Conservation (phyloP, 163 green algal genomes). For the Coccomyxa subellipsoidea region DNA sequence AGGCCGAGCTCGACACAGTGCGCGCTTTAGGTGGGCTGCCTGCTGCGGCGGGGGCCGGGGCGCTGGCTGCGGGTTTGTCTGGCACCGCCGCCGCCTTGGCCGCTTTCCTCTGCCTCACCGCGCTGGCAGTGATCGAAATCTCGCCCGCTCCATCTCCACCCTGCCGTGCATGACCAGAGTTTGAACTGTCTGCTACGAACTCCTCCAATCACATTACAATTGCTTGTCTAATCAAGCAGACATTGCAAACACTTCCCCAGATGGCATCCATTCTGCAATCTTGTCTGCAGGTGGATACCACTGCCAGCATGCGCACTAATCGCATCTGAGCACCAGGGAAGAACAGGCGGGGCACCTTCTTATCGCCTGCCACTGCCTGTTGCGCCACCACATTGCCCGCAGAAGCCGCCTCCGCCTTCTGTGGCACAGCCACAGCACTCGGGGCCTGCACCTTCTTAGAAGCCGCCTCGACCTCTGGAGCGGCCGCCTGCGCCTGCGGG, state of each 20-base stretch:
- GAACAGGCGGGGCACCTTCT: neutral
- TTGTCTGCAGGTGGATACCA: neutral
- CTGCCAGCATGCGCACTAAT: neutral
- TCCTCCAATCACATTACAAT: neutral
- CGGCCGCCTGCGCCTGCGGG: neutral
- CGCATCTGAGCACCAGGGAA: neutral
- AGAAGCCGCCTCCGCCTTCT: neutral
- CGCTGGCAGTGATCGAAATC: slow-evolving; percentile 1
- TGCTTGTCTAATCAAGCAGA: neutral
- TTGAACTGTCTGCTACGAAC: no score
- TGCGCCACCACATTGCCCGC: neutral
- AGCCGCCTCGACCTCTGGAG: neutral
- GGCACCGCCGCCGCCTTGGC: neutral
- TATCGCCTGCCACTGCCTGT: neutral
- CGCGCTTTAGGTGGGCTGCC: neutral
- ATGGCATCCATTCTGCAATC: neutral
- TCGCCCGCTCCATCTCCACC: neutral
- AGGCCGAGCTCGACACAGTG: neutral
- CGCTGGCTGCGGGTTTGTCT: neutral
- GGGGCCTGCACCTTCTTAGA: neutral
- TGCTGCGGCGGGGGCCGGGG: neutral
- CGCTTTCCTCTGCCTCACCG: neutral
- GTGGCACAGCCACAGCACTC: no score
- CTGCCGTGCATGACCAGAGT: no score
- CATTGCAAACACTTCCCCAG: neutral